A percentile compares a stretch with the other conserved stretches of the same genome.
phyloP scores from a whole-genome alignment of 1,284 basidiomycete genomes.

The Singerocomus rubriflavus region DNA sequence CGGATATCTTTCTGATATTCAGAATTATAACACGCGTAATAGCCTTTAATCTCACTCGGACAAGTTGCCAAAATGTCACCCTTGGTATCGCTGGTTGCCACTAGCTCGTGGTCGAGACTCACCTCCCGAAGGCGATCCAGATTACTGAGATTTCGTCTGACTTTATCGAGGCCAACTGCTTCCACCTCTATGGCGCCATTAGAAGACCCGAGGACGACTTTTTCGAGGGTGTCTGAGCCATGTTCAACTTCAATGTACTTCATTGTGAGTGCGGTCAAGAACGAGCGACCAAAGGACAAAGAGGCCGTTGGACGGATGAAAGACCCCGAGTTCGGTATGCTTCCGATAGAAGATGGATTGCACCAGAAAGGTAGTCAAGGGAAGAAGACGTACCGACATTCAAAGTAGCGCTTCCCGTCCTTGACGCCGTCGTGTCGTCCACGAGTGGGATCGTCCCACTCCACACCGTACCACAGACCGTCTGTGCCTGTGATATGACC shows the following conservation, averaged over 20 bases:
- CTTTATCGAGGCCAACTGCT: conserved; percentile 78
- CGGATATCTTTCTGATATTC: conserved; percentile 56
- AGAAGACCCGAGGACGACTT: conserved; percentile 76
- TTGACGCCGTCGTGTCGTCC: conserved; percentile 88
- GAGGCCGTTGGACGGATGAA: conserved; percentile 67
- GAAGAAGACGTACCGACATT: conserved; percentile 58
- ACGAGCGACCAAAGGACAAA: conserved; percentile 63
- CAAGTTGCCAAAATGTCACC: conserved; percentile 60
- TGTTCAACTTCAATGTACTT: conserved; percentile 72
- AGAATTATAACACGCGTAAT: conserved; percentile 8
- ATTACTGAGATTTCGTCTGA: conserved; percentile 66
- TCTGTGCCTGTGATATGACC: conserved; percentile 64
- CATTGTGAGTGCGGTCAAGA: conserved; percentile 69
- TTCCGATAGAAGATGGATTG: conserved; percentile 28
- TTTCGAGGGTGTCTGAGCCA: conserved; percentile 52
- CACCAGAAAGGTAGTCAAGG: not conserved
- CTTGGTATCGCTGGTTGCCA: conserved; percentile 54
- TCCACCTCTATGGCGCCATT: conserved; percentile 82
- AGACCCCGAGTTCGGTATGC: conserved; percentile 59
- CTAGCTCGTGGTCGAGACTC: conserved; percentile 69
- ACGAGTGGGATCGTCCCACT: conserved; percentile 85
- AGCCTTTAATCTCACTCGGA: conserved; percentile 53
- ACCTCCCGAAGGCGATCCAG: conserved; percentile 71
- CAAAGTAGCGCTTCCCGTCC: conserved; percentile 78
- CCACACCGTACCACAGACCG: conserved; percentile 87